Conservation (phyloP, 306 rosid genomes). For the Casuarina glauca region DNA sequence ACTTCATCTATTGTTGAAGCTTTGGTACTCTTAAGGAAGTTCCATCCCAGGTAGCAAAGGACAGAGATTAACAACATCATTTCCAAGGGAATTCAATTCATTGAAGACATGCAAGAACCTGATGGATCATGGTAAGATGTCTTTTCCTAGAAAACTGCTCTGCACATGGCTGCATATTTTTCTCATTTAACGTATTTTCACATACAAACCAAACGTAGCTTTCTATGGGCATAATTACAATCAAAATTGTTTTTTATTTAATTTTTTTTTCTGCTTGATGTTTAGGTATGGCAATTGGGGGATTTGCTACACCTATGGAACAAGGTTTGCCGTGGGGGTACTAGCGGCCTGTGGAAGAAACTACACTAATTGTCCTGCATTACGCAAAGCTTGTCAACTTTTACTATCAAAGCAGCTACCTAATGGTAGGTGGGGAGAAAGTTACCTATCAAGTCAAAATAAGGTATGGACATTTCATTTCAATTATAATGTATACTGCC, state of each 20-base stretch:
- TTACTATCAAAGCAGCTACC: too few relatives aligned
- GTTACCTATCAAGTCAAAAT: too few relatives aligned
- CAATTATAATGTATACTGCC: neutral
- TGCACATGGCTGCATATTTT: too few relatives aligned
- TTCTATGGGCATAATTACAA: too few relatives aligned
- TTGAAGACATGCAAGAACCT: conserved; percentile 47
- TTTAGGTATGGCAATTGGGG: too few relatives aligned
- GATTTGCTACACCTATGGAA: conserved; percentile 52
- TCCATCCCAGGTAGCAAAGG: conserved; percentile 54
- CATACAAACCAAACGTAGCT: too few relatives aligned
- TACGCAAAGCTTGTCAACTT: too few relatives aligned
- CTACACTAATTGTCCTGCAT: conserved; percentile 20
- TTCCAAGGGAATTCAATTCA: conserved; percentile 43
- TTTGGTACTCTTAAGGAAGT: conserved; percentile 37
- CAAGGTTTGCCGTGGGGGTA: conserved; percentile 65
- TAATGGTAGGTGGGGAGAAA: too few relatives aligned
- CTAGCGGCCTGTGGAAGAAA: conserved; percentile 44
- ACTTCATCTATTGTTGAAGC: conserved; percentile 46
- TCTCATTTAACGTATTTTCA: too few relatives aligned
- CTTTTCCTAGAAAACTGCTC: neutral
- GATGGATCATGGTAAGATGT: conserved; percentile 77
- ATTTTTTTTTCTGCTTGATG: too few relatives aligned
- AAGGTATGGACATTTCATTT: too few relatives aligned
- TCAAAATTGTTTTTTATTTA: too few relatives aligned
- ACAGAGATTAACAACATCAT: conserved; percentile 50